Evolutionary conservation across 108 stramenopile species (phyloP), one percentile per base, ranked within the genome.

Genomic region (Nannochloropsis salina): DNA sequence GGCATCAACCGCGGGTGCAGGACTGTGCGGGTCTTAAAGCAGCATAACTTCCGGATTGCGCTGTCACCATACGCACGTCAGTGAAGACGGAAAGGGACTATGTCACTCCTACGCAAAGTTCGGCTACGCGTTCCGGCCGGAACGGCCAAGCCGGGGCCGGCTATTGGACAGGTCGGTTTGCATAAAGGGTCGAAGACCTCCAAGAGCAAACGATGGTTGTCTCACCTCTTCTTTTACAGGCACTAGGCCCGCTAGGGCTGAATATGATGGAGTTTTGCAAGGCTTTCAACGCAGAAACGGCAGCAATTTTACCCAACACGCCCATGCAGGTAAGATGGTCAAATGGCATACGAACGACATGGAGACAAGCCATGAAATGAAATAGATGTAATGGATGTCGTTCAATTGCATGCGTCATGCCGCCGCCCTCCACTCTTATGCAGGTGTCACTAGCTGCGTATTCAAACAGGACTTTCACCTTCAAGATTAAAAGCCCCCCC

Each of bases 201-300:
- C 31, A n/a, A 74, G 61, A 74, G 61, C 20, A n/a, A 74, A n/a
- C 61, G 61, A 0, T 15, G n/a, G 61, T n/a, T 74, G 61, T n/a
- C 8, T 74, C 61, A 74, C 31, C 31, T 31, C 31, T 31, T 31
- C 31, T 31, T 31, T 31, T 31, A 31, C 18, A 74, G 61, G 61
- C 61, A 74, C 44, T 92, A 4, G 91, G 91, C 5, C 91, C 91
- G 15, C 86, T 92, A 11, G 91, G 91, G 44, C 83, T 92, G 41
- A 92, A 92, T 83, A 92, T 92, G 91, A 86, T 90, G 88, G 91
- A 92, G 9, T 92, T 92, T 85, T 92, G 91, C 89, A 92, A 92
- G 84, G 84, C 84, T 43, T 92, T 92, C 86, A 92, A 92, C 42
- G 91, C 87, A 9, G 47, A 85, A 41, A 92, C 91, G 20, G 83